Evolutionary conservation across 179 eudicot species (phyloP).

Genomic region (Spinacia oleracea): DNA sequence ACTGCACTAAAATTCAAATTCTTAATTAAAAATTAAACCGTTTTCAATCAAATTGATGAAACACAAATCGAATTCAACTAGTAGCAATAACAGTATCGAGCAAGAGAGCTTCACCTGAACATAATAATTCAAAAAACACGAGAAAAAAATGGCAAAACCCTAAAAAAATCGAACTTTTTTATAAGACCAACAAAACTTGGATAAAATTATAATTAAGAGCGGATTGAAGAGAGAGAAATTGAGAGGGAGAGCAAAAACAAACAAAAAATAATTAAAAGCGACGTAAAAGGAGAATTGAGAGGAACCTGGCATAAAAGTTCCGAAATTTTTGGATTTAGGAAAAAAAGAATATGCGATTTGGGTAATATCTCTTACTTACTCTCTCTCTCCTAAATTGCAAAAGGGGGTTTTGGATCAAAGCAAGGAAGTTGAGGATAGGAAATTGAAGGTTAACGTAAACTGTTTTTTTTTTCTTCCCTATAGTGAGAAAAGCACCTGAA

Average conservation of each 20-base stretch:
- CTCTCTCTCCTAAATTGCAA: conserved; percentile 8
- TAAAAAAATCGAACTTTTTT: conserved; percentile 11
- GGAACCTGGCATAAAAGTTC: conserved; percentile 29
- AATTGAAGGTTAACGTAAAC: background rate
- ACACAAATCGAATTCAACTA: background rate
- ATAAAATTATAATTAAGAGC: conserved; percentile 1
- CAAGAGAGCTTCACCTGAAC: conserved; percentile 15
- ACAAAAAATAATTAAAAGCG: background rate
- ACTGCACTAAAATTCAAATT: background rate
- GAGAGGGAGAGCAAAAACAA: no score
- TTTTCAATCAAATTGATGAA: background rate
- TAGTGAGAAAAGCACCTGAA: background rate
- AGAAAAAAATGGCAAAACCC: conserved; percentile 15
- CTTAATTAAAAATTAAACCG: no score
- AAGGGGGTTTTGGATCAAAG: conserved; percentile 19
- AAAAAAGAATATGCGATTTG: conserved; percentile 20
- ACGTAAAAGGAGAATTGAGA: background rate
- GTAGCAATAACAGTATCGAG: background rate
- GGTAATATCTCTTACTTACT: conserved; percentile 1
- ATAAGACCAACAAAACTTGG: background rate
- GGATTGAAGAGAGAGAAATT: background rate
- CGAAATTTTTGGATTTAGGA: background rate
- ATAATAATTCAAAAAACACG: conserved; percentile 10
- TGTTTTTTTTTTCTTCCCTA: no score
- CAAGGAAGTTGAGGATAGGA: background rate